These are phyloP conservation scores for Cystoisospora suis DNA, from an alignment of 169 alveolate genomes.

Conservation along the genomic window DNA sequence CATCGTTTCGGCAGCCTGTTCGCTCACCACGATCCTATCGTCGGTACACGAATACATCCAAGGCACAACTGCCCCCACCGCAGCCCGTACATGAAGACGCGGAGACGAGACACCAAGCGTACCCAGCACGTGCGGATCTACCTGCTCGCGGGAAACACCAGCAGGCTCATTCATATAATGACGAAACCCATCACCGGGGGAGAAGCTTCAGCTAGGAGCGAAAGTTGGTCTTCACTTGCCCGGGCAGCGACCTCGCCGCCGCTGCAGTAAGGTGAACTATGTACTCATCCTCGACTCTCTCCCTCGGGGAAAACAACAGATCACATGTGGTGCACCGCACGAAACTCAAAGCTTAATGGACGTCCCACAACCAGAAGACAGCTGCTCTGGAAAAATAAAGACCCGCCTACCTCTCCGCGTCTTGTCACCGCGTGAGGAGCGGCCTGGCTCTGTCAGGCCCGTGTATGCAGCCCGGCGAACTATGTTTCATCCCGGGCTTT, in stretches of 20 bases:
- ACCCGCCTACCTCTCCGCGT: no score
- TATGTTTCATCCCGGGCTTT: no score
- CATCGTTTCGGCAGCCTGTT: not conserved
- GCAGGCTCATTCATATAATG: not conserved
- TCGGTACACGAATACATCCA: not conserved
- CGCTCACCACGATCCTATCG: not conserved
- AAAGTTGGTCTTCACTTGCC: conserved; percentile 37
- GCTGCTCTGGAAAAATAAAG: not conserved
- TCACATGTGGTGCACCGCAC: no score
- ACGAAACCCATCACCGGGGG: not conserved
- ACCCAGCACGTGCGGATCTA: no score
- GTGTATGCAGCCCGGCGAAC: not conserved
- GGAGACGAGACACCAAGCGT: not conserved
- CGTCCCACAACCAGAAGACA: not conserved
- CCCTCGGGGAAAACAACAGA: not conserved
- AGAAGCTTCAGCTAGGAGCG: conserved; percentile 51
- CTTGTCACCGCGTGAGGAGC: not conserved
- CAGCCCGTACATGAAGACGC: not conserved
- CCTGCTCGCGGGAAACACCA: no score
- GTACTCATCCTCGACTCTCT: conserved; percentile 21
- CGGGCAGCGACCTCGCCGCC: not conserved
- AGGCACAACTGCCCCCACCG: not conserved
- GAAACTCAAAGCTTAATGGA: not conserved
- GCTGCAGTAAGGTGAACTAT: conserved; percentile 50
- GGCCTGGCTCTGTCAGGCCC: not conserved